Conservation (phyloP, 306 rosid genomes). For the Purshia tridentata region DNA sequence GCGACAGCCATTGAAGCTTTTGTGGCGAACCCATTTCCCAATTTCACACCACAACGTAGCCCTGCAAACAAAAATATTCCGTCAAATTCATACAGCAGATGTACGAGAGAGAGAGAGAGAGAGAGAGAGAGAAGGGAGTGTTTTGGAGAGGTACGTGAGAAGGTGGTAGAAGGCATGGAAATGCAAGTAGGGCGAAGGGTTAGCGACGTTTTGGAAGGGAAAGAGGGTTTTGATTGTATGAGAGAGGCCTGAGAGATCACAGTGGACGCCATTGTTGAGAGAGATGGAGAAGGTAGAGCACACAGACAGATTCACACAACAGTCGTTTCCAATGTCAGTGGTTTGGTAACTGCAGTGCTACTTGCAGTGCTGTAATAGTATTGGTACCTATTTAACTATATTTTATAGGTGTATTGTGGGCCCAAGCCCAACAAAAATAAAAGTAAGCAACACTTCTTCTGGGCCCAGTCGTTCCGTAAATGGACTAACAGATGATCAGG, state of each 20-base stretch:
- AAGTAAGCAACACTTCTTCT: too few species aligned
- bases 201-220: conserved; percentile 18
- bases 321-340: too few species aligned
- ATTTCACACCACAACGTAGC: conserved; percentile 23
- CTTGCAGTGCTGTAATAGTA: too few species aligned
- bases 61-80: conserved; percentile 29
- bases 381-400: too few species aligned
- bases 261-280: conserved; percentile 38
- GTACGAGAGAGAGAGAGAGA: too few species aligned
- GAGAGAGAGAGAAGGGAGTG: background rate
- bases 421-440: too few species aligned
- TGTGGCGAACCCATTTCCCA: conserved; percentile 40
- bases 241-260: conserved; percentile 13
- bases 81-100: background rate
- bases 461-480: too few species aligned
- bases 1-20: conserved; percentile 38
- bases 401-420: too few species aligned
- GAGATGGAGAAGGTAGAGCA: background rate
- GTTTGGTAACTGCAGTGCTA: too few species aligned
- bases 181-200: conserved; percentile 10
- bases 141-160: background rate
- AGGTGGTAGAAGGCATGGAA: background rate
- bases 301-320: too few species aligned
- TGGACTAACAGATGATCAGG: too few species aligned
- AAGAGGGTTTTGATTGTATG: conserved; percentile 19